Evolutionary conservation across 2,329 filamentous ascomycete species (phyloP).

Genomic region (Beauveria pseudobassiana): DNA sequence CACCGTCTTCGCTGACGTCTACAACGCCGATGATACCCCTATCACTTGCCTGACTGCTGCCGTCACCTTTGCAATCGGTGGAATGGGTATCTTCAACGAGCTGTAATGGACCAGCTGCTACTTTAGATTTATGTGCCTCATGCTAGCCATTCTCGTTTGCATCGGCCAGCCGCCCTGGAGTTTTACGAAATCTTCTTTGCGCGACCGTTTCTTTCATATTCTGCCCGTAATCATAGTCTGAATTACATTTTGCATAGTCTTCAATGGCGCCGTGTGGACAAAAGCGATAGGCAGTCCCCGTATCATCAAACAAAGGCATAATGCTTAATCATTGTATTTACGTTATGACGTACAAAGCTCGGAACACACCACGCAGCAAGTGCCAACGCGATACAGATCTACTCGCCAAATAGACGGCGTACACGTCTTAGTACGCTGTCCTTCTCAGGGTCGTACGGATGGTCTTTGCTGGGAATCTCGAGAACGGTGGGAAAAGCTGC

Average conservation of each 20-base stretch:
- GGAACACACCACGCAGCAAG: neutral
- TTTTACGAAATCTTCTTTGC: slow-evolving; percentile 1
- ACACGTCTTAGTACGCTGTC: slow-evolving; percentile 94
- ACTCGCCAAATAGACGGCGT: slow-evolving; percentile 60
- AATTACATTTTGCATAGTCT: neutral
- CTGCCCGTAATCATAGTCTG: neutral
- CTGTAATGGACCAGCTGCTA: slow-evolving; percentile 24
- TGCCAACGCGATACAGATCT: slow-evolving; percentile 19
- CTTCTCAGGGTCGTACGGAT: slow-evolving; percentile 98
- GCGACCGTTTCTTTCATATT: slow-evolving; percentile 15
- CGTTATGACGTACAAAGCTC: neutral
- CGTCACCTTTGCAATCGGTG: slow-evolving; percentile 50
- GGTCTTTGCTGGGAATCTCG: slow-evolving; percentile 97
- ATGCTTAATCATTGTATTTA: neutral
- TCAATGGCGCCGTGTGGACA: neutral
- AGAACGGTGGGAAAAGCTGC: slow-evolving; percentile 93
- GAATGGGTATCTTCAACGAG: slow-evolving; percentile 31
- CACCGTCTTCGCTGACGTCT: slow-evolving; percentile 80
- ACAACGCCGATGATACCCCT: slow-evolving; percentile 60
- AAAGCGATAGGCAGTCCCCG: neutral
- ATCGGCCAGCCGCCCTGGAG: neutral
- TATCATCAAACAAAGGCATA: neutral
- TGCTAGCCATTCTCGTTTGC: slow-evolving; percentile 4
- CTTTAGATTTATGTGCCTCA: slow-evolving; percentile 8
- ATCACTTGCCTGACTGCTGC: slow-evolving; percentile 82